Evolutionary conservation across 1,139 yeast species (phyloP), one percentile per base, ranked within the genome.

Genomic region (Nakaseomyces glabratus): DNA sequence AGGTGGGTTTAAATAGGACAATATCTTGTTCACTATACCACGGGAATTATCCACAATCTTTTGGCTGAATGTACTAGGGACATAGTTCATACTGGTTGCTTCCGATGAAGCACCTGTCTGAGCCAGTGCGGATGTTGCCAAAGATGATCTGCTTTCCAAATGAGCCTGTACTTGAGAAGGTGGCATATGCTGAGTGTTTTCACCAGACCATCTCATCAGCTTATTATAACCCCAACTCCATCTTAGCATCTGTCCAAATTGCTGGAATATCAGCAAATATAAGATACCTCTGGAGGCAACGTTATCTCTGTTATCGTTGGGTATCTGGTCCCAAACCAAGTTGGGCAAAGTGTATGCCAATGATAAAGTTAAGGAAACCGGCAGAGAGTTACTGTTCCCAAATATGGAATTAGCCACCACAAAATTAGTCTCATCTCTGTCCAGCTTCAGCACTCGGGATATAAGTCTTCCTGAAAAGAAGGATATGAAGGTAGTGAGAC

Each of bases 141-240:
- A 11, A 3, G 20, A 8, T 6, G 22, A 14, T 9, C 19, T 19
- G 13, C 23, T 18, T 34, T 36, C 41, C 34, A 41, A 18, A 22
- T 38, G 41, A 6, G 44, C 41, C 14, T 48, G 45, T 24, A 51
- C 36, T 28, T 49, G 54, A 8, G 51, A 44, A 12, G 48, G 51
- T 11, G 55, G 56, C 55, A 49, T 51, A 34, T 49, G 47, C 9
- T 44, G 46, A 12, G 45, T 46, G 29, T 46, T 47, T 33, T 73
- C 57, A 28, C 55, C 58, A 3, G 57, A 43, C 60, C 60, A 56
- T 42, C 73, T 66, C 54, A 80, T 61, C 43, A 80, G 61, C 26
- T 70, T 76, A 52, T 80, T 80, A 53, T 73, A 79, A 24, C 90
- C 90, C 86, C 88, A 79, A 18, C 84, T 75, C 88, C 90, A 80